These are phyloP conservation scores for Hordeum marinum DNA, from an alignment of 176 grass and related monocot genomes.

Conservation along the genomic window DNA sequence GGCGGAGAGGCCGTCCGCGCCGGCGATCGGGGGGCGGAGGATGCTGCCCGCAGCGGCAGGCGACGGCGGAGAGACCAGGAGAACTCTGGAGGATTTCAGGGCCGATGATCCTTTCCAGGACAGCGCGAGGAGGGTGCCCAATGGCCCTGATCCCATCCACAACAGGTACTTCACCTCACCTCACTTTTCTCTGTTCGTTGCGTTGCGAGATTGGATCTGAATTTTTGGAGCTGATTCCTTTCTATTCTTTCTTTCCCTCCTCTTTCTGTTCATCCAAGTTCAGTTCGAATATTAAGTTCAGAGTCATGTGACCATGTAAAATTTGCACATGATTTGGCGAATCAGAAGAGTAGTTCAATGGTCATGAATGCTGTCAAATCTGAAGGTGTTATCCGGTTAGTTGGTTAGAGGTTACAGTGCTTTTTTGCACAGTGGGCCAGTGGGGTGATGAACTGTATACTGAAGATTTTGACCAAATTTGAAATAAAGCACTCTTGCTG, in stretches of 20 bases:
- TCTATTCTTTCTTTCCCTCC: neutral
- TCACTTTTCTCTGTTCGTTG: neutral
- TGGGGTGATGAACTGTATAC: neutral
- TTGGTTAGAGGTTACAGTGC: neutral
- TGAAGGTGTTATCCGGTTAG: neutral
- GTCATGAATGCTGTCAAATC: neutral
- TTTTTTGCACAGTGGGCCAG: neutral
- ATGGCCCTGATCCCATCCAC: constrained; percentile 94
- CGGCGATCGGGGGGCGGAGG: constrained; percentile 38
- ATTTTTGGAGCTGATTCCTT: neutral
- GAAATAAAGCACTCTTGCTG: neutral
- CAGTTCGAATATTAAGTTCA: neutral
- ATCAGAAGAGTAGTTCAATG: neutral
- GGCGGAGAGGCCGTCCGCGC: neutral
- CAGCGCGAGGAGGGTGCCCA: constrained; percentile 76
- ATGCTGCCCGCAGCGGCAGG: constrained; percentile 17
- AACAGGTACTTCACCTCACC: constrained; percentile 51
- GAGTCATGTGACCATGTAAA: neutral
- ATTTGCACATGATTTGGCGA: neutral
- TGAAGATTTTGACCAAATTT: neutral
- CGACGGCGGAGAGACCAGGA: neutral
- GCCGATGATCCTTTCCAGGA: constrained; percentile 36
- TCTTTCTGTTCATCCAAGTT: neutral
- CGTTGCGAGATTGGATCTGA: neutral
- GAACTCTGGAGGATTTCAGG: constrained; percentile 32